Conservation (phyloP, 768 basidiomycete genomes). For the Tremella fuciformis region DNA sequence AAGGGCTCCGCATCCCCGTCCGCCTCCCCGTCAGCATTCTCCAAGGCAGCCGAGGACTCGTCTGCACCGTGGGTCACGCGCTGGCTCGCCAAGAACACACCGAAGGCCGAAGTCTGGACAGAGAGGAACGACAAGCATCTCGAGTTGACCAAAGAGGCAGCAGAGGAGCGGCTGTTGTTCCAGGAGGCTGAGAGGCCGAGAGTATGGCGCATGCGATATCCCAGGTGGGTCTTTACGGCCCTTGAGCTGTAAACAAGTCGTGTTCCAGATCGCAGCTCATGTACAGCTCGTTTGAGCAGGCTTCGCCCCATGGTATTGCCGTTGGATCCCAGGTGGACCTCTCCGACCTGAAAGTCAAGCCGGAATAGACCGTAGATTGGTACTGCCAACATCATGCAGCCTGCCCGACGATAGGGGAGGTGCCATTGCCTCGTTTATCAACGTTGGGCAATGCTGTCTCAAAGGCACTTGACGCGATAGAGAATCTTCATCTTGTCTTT, state of each 20-base stretch:
- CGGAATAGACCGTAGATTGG: conserved; percentile 4
- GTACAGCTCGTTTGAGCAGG: conserved; percentile 51
- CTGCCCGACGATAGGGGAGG: too few species aligned
- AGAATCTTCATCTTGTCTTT: too few species aligned
- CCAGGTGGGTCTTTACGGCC: conserved; percentile 34
- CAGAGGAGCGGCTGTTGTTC: conserved; percentile 52
- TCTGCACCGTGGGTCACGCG: conserved; percentile 44
- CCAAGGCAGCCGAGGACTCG: conserved; percentile 14
- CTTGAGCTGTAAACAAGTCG: background rate
- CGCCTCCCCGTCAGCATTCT: conserved; percentile 26
- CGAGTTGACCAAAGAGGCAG: conserved; percentile 46
- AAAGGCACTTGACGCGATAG: too few species aligned
- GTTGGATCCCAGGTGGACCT: conserved; percentile 52
- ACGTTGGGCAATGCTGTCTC: too few species aligned
- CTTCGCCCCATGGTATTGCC: conserved; percentile 48
- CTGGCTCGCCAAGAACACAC: conserved; percentile 46
- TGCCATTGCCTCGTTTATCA: too few species aligned
- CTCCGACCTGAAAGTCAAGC: conserved; percentile 50
- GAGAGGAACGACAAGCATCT: conserved; percentile 53
- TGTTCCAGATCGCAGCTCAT: background rate
- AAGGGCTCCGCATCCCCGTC: conserved; percentile 32
- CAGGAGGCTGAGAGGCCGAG: conserved; percentile 54
- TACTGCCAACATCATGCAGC: too few species aligned
- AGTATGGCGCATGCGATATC: conserved; percentile 50
- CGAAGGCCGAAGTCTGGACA: conserved; percentile 46